These are phyloP conservation scores for Ilyonectria robusta DNA, from an alignment of 2,329 filamentous ascomycete species.

Conservation along the genomic window DNA sequence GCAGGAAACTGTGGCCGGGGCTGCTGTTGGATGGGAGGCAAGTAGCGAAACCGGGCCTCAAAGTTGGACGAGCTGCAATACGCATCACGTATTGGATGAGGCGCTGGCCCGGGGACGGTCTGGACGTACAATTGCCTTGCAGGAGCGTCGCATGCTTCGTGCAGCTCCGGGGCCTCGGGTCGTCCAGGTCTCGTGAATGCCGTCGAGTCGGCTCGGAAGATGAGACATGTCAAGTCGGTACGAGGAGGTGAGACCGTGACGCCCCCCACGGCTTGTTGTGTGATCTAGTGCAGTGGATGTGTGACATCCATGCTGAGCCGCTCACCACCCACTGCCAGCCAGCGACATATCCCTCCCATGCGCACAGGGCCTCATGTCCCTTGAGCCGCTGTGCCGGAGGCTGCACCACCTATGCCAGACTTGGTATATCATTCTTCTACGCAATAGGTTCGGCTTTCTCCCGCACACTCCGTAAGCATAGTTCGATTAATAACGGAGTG, in stretches of 20 bases:
- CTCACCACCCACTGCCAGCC: background rate
- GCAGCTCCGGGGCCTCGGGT: background rate
- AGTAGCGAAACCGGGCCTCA: background rate
- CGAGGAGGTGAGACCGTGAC: background rate
- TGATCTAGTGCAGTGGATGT: background rate
- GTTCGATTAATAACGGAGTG: background rate
- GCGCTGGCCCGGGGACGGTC: background rate
- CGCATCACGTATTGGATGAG: background rate
- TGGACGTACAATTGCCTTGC: background rate
- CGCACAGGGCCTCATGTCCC: slow-evolving; percentile 5
- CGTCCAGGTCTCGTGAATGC: background rate
- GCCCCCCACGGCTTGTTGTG: slow-evolving; percentile 12
- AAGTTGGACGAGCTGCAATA: background rate
- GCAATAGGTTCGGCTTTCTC: background rate
- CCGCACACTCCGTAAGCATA: background rate
- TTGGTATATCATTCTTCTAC: background rate
- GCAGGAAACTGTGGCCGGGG: background rate
- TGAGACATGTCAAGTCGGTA: slow-evolving; percentile 10
- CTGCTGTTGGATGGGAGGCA: background rate
- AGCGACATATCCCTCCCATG: slow-evolving; percentile 9
- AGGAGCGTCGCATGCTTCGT: background rate
- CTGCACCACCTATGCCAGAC: background rate
- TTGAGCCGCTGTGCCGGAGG: background rate
- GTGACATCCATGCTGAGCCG: slow-evolving; percentile 8
- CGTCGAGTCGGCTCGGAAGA: background rate